Evolutionary conservation across 805 yeast genomes (phyloP).

Genomic region (Candida chilensis): DNA sequence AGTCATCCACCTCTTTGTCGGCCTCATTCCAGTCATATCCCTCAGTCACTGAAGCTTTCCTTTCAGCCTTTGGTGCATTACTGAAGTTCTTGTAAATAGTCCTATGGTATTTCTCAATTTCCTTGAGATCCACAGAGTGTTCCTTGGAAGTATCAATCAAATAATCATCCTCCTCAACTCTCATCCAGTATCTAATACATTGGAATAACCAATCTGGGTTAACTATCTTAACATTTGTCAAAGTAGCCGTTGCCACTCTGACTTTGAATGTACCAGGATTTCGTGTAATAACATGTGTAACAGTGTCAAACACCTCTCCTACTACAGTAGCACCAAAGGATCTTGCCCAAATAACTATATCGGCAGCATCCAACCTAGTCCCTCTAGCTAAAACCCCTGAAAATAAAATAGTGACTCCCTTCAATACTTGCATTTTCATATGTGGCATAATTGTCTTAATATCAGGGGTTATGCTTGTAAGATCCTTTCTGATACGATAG

Average conservation of each 20-base stretch:
- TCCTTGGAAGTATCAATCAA: constrained; percentile 42
- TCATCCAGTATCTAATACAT: constrained; percentile 73
- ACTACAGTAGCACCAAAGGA: constrained; percentile 88
- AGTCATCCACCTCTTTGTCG: constrained; percentile 47
- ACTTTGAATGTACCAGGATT: constrained; percentile 81
- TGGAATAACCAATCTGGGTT: constrained; percentile 90
- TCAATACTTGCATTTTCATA: constrained; percentile 63
- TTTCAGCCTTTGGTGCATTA: constrained; percentile 12
- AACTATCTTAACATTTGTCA: constrained; percentile 61
- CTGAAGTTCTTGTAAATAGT: constrained; percentile 5
- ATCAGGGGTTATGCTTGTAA: constrained; percentile 40
- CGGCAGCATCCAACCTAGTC: constrained; percentile 60
- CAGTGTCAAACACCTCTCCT: constrained; percentile 55
- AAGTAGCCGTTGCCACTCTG: constrained; percentile 58
- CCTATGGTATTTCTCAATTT: constrained; percentile 33
- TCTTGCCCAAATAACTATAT: constrained; percentile 85
- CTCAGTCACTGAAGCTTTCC: constrained; percentile 24
- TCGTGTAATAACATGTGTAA: constrained; percentile 85
- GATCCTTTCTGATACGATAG: constrained; percentile 45
- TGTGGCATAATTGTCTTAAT: constrained; percentile 62
- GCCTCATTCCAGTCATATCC: constrained; percentile 44
- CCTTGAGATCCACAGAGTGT: constrained; percentile 30
- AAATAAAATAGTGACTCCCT: constrained; percentile 63
- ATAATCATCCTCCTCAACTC: constrained; percentile 54
- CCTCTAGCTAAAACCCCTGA: constrained; percentile 92